Conservation (phyloP, 208 protist species). For the Herpetomonas tarakana region DNA sequence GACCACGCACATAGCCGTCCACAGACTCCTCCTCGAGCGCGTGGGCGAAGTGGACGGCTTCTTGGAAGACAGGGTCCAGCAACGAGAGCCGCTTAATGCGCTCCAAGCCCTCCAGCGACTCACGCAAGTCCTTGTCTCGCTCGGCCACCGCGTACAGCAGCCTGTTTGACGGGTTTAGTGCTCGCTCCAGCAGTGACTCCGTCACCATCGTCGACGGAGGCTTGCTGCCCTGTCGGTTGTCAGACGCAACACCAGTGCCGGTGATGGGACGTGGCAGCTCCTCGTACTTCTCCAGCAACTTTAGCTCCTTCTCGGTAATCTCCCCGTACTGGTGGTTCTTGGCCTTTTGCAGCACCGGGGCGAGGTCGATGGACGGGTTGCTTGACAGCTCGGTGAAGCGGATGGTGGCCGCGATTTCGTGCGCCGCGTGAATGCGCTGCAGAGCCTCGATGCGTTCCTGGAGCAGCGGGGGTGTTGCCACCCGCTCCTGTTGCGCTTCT, state of each 20-base stretch:
- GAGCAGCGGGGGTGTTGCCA: too few species aligned
- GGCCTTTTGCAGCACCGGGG: slow-evolving; percentile 48
- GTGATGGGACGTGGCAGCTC: slow-evolving; percentile 24
- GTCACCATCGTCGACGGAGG: slow-evolving; percentile 8
- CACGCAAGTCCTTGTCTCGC: slow-evolving; percentile 31
- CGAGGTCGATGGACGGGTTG: slow-evolving; percentile 53
- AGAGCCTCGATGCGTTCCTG: background rate
- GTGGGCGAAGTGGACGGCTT: slow-evolving; percentile 54
- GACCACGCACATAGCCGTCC: slow-evolving; percentile 26
- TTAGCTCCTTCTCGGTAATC: slow-evolving; percentile 56
- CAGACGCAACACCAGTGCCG: background rate
- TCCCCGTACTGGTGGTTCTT: slow-evolving; percentile 41
- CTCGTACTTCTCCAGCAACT: slow-evolving; percentile 55
- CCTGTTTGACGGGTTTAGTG: slow-evolving; percentile 59
- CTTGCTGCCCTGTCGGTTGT: background rate
- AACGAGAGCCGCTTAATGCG: slow-evolving; percentile 69
- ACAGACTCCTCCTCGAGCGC: slow-evolving; percentile 43
- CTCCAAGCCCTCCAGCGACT: slow-evolving; percentile 56
- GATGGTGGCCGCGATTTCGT: background rate
- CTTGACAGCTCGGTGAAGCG: background rate
- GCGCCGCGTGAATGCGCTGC: background rate
- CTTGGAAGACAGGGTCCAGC: slow-evolving; percentile 73
- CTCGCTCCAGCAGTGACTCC: slow-evolving; percentile 42
- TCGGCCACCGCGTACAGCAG: slow-evolving; percentile 56
- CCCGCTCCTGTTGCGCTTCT: too few species aligned